A percentile compares a stretch with the other conserved stretches of the same genome.
These are phyloP conservation scores for Pseudofabraea citricarpa DNA, from an alignment of 2,329 filamentous ascomycete species.

Conservation along the genomic window DNA sequence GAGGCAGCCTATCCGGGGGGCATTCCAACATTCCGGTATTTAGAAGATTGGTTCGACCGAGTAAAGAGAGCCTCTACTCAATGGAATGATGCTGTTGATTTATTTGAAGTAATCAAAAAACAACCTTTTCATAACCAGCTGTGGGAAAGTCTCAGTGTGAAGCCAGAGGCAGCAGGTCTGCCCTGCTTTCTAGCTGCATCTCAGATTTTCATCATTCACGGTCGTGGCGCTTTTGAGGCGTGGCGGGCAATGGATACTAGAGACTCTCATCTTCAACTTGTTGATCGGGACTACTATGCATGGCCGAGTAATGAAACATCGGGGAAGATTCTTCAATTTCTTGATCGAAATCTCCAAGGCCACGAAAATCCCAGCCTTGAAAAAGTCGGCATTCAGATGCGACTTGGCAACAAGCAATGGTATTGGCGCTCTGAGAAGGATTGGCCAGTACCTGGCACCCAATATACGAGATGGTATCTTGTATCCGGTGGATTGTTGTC, in stretches of 20 bases:
- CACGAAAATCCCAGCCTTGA: slow-evolving; percentile 2
- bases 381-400: slow-evolving; percentile 7
- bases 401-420: slow-evolving; percentile 3
- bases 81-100: slow-evolving; percentile 3
- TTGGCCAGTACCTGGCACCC: slow-evolving; percentile 5
- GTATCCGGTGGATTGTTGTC: neutral
- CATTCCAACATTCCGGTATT: slow-evolving; percentile 1
- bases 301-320: slow-evolving; percentile 31
- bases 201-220: slow-evolving; percentile 8
- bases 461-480: slow-evolving; percentile 6
- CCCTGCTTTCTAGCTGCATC: slow-evolving; percentile 5
- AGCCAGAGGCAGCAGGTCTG: neutral
- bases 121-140: slow-evolving; percentile 1
- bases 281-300: slow-evolving; percentile 23
- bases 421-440: slow-evolving; percentile 6
- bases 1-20: slow-evolving; percentile 6
- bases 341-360: slow-evolving; percentile 38
- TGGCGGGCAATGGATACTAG: neutral
- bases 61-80: slow-evolving; percentile 3
- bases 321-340: slow-evolving; percentile 28
- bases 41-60: slow-evolving; percentile 3
- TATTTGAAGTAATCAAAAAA: neutral
- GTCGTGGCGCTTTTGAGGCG: slow-evolving; percentile 6
- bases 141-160: neutral
- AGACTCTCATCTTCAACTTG: slow-evolving; percentile 4